Evolutionary conservation across 352 stramenopile species (phyloP).

Genomic region (Phytopythium oedochilum): DNA sequence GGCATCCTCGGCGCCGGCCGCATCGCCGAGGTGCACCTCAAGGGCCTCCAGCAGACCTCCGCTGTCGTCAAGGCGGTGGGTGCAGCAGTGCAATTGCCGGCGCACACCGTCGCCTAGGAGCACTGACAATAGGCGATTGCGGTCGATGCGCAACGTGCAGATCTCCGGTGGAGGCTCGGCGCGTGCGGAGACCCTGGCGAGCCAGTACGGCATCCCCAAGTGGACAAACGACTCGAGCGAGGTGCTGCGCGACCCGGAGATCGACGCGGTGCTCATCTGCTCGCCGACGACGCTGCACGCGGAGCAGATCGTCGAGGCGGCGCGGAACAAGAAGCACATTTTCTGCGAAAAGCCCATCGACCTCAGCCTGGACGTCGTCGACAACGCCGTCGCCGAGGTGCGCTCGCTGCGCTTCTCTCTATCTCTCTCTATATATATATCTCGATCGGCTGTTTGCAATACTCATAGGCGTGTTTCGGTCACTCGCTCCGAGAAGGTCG

Average conservation of each 20-base stretch:
- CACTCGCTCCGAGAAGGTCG: slow-evolving; percentile 4
- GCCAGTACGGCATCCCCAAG: slow-evolving; percentile 43
- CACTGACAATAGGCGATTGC: no score
- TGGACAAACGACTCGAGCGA: slow-evolving; percentile 82
- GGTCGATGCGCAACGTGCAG: slow-evolving; percentile 9
- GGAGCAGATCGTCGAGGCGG: slow-evolving; percentile 93
- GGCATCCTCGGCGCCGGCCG: slow-evolving; percentile 66
- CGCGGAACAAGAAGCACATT: slow-evolving; percentile 91
- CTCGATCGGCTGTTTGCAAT: no score
- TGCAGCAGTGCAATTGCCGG: neutral
- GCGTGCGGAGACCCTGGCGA: slow-evolving; percentile 21
- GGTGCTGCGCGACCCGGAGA: slow-evolving; percentile 90
- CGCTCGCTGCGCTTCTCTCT: no score
- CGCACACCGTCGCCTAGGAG: neutral
- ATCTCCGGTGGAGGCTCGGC: slow-evolving; percentile 17
- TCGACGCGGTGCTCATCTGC: slow-evolving; percentile 96
- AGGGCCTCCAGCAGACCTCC: slow-evolving; percentile 39
- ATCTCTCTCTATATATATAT: no score
- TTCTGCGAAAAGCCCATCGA: slow-evolving; percentile 96
- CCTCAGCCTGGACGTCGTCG: slow-evolving; percentile 74
- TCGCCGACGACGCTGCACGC: slow-evolving; percentile 92
- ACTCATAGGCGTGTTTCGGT: no score
- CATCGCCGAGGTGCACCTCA: slow-evolving; percentile 59
- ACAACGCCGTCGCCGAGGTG: slow-evolving; percentile 56
- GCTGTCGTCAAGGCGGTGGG: slow-evolving; percentile 34